Base-by-base conservation (phyloP, 2,329 filamentous ascomycete species). In the Alternaria solani region DNA sequence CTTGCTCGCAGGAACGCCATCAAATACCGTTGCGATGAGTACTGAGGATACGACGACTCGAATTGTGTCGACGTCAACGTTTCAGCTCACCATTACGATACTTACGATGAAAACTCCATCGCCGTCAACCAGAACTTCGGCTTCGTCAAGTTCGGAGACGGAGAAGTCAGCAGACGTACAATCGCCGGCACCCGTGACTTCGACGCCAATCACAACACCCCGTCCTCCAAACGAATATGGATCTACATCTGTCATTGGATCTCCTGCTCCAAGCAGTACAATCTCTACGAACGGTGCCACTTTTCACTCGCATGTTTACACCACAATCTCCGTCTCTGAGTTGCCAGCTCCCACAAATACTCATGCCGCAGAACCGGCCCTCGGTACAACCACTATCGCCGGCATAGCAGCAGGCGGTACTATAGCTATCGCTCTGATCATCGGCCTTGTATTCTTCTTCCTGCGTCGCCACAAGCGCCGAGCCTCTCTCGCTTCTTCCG, bases 391-490 rank as follows among this genome's bases (percentile, higher is more conserved):
- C 8, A 59, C 61, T 3, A 68, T 73, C 4, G 62, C 63, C 3
- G 71, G 66, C 1, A 60, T 60, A 57, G 65, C 65, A 26, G 58
- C 65, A 3, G 69, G 65, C 43, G 56, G 67, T 41, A 51, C 57
- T 4, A 44, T 47, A 1, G 44, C 65, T 9, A 38, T 69, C 2
- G 44, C 62, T 11, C 39, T 67, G 16, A 34, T 62, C 14, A 32
- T 64, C 25, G 54, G 64, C 32, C 56, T 38, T 12, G 38, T 47
- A 1, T 48, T 69, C n/a, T 42, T 65, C 51, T 38, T 70, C 25
- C 32, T 65, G 8, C 62, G 59, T 11, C 63, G 62, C 14, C 61
- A 54, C 42, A 58, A 56, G 20, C 52, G 18, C 7, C 26, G 28
- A 43, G 18, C 39, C 16, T 41, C 30, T 9, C 14, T 23, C 2